phyloP scores from a whole-genome alignment of 768 basidiomycete species.

The Rhodotorula paludigena region DNA sequence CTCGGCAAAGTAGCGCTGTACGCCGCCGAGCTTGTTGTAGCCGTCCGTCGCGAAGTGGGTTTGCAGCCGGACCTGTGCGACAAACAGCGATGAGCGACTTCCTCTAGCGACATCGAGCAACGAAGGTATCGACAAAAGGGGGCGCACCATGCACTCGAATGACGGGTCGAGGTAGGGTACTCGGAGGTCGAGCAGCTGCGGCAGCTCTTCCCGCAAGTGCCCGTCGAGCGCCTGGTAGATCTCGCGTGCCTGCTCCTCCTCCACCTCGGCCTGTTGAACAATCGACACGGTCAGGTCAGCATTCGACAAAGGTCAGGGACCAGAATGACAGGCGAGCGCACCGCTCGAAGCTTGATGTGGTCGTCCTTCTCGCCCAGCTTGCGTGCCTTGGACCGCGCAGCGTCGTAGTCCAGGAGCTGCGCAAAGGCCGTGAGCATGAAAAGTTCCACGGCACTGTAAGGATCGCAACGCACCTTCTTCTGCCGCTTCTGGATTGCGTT shows the following conservation, averaged over 20 bases:
- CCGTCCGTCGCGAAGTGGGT: constrained; percentile 97
- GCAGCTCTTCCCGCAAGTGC: constrained; percentile 83
- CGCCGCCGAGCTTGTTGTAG: constrained; percentile 91
- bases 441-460: too few relatives aligned
- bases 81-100: not conserved
- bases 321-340: constrained; percentile 47
- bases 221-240: constrained; percentile 89
- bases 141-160: constrained; percentile 88
- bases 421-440: not conserved
- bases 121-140: not conserved
- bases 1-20: constrained; percentile 62
- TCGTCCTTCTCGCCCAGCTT: constrained; percentile 92
- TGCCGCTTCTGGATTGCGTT: constrained; percentile 89
- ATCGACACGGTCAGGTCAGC: not conserved
- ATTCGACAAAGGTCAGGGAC: too few relatives aligned
- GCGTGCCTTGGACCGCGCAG: constrained; percentile 80
- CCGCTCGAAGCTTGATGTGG: constrained; percentile 79
- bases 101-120: not conserved
- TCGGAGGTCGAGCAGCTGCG: constrained; percentile 85
- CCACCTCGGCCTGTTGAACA: constrained; percentile 72
- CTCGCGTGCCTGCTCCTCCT: constrained; percentile 89
- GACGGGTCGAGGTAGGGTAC: constrained; percentile 98
- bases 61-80: constrained; percentile 65
- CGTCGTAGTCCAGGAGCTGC: constrained; percentile 90
- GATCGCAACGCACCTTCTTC: constrained; percentile 70